These are phyloP conservation scores for Entelexis paramagnoliae DNA, from an alignment of 1,139 yeast genomes.

Conservation along the genomic window DNA sequence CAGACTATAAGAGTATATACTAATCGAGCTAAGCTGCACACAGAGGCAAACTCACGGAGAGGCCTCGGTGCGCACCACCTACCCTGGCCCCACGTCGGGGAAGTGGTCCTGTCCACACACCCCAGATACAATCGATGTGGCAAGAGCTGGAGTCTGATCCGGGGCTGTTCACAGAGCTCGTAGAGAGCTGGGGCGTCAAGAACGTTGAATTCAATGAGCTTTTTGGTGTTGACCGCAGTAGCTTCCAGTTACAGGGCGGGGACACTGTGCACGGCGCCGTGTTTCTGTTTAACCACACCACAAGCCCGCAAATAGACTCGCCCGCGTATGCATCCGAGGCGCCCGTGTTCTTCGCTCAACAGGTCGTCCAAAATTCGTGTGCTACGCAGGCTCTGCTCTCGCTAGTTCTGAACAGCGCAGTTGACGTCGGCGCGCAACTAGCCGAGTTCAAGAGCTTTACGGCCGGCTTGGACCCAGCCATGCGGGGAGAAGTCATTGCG, in stretches of 20 bases:
- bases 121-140: conserved; percentile 35
- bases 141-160: conserved; percentile 66
- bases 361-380: conserved; percentile 61
- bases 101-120: conserved; percentile 1
- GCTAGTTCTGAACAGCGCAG: conserved; percentile 40
- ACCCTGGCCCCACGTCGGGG: not conserved
- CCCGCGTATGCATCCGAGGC: conserved; percentile 18
- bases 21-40: no score
- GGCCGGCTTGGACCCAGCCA: conserved; percentile 45
- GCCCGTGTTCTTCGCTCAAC: conserved; percentile 50
- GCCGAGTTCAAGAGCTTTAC: conserved; percentile 44
- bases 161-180: conserved; percentile 60
- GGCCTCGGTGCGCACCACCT: not conserved
- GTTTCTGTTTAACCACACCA: conserved; percentile 40
- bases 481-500: conserved; percentile 55
- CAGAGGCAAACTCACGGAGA: no score
- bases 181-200: conserved; percentile 47
- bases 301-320: conserved; percentile 32
- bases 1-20: no score
- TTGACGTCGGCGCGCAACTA: conserved; percentile 45
- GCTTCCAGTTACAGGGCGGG: conserved; percentile 21
- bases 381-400: conserved; percentile 72
- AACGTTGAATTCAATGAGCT: conserved; percentile 54
- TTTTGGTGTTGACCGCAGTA: conserved; percentile 41
- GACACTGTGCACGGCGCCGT: conserved; percentile 41